Percentiles rank a stretch among this genome's conserved stretches.
Evolutionary conservation across 768 basidiomycete species (phyloP).

Genomic region (Coprinopsis strossmayeri): DNA sequence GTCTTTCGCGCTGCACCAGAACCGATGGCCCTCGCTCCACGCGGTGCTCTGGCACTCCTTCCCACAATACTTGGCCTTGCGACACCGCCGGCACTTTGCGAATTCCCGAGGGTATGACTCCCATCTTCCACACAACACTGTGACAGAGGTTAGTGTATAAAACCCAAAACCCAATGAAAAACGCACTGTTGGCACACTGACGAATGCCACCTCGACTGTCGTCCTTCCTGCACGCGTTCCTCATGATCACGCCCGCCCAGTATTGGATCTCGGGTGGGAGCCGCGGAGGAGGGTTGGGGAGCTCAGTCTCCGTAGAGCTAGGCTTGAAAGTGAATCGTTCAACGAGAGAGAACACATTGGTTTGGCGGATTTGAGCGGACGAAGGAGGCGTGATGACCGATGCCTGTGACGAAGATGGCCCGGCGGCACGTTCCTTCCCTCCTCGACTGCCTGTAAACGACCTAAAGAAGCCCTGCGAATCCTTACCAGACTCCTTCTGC

Average conservation of each 20-base stretch:
- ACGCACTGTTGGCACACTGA: conserved; percentile 94
- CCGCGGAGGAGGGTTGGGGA: conserved; percentile 61
- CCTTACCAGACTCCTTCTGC: conserved; percentile 15
- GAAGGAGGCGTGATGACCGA: conserved; percentile 1
- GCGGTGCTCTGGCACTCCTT: conserved; percentile 96
- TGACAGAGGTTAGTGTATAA: not conserved
- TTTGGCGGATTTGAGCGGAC: conserved; percentile 38
- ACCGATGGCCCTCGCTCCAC: conserved; percentile 94
- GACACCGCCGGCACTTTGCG: conserved; percentile 91
- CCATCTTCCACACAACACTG: conserved; percentile 92
- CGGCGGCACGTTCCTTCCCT: conserved; percentile 15
- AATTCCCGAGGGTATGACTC: conserved; percentile 91
- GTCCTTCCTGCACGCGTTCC: conserved; percentile 98
- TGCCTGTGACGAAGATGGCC: conserved; percentile 8
- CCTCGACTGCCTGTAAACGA: conserved; percentile 26
- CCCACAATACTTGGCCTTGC: conserved; percentile 98
- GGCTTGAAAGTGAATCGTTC: conserved; percentile 96
- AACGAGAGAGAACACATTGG: conserved; percentile 93
- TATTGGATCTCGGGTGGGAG: conserved; percentile 92
- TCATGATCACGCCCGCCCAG: conserved; percentile 99
- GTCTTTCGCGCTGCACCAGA: conserved; percentile 78
- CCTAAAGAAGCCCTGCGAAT: conserved; percentile 33
- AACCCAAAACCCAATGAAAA: conserved; percentile 1
- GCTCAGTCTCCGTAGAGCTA: conserved; percentile 68
- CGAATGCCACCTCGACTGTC: conserved; percentile 88